Conservation (phyloP, 768 basidiomycete genomes). For the Dioszegia hungarica region DNA sequence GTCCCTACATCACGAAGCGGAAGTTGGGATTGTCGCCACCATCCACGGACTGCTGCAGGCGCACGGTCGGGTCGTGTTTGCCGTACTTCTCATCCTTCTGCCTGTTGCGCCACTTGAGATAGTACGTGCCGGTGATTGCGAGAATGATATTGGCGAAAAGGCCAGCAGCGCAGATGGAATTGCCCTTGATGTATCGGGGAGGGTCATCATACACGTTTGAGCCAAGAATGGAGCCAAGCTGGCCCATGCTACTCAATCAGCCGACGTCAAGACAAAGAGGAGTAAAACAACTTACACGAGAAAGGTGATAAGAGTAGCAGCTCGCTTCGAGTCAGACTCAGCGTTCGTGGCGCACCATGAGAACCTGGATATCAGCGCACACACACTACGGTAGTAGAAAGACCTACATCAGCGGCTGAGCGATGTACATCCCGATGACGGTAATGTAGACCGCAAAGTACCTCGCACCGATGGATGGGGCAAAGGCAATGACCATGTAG, state of each 20-base stretch:
- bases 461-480: conserved; percentile 8
- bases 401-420: conserved; percentile 20
- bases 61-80: not conserved
- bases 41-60: not conserved
- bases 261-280: not conserved
- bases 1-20: not conserved
- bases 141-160: conserved; percentile 9
- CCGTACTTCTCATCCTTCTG: conserved; percentile 19
- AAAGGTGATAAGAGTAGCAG: conserved; percentile 14
- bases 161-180: conserved; percentile 15
- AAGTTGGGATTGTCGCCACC: not conserved
- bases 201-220: conserved; percentile 16
- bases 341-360: conserved; percentile 22
- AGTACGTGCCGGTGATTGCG: conserved; percentile 8
- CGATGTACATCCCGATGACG: conserved; percentile 18
- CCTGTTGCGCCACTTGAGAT: conserved; percentile 14
- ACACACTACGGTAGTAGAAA: not conserved
- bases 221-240: conserved; percentile 10
- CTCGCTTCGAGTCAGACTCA: conserved; percentile 16
- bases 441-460: conserved; percentile 22
- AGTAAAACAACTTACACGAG: conserved; percentile 7
- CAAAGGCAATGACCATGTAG: conserved; percentile 19
- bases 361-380: conserved; percentile 9
- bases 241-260: conserved; percentile 7
- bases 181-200: conserved; percentile 18